Percentiles rank a stretch among this genome's conserved stretches.
phyloP scores from a whole-genome alignment of 1,284 basidiomycete species.

The Ustilago tritici region DNA sequence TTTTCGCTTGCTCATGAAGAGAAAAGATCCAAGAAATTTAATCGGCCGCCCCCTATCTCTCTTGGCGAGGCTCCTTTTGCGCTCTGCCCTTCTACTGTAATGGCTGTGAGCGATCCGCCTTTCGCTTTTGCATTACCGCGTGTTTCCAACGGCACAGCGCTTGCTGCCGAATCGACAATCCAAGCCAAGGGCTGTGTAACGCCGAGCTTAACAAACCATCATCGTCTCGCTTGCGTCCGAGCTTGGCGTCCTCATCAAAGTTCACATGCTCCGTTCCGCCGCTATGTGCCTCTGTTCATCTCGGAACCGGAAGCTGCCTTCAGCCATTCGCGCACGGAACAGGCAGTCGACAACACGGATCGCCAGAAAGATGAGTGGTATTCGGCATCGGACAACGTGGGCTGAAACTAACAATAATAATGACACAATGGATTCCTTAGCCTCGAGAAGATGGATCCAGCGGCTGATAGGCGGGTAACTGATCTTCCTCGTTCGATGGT shows the following conservation, averaged over 20 bases:
- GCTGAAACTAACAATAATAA: background rate
- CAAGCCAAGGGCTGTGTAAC: constrained; percentile 4
- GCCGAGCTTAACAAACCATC: background rate
- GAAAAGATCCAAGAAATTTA: constrained; percentile 7
- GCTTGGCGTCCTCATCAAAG: too few relatives aligned
- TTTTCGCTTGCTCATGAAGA: background rate
- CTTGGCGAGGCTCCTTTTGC: constrained; percentile 15
- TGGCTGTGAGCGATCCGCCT: background rate
- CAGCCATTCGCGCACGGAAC: background rate
- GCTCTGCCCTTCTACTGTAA: background rate
- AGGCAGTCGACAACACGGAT: background rate
- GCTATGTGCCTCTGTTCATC: background rate
- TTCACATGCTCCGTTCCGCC: background rate
- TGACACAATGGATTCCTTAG: constrained; percentile 3
- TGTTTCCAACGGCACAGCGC: background rate
- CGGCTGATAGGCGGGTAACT: constrained; percentile 41
- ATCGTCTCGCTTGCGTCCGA: background rate
- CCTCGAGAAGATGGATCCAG: constrained; percentile 22
- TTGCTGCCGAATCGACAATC: background rate
- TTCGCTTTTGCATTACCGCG: background rate
- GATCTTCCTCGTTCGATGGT: constrained; percentile 33
- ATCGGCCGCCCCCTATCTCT: constrained; percentile 21
- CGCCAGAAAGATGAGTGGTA: constrained; percentile 4
- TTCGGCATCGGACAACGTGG: background rate
- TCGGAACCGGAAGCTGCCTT: background rate